Evolutionary conservation across 306 rosid genomes (phyloP).

Genomic region (Alnus rubra): DNA sequence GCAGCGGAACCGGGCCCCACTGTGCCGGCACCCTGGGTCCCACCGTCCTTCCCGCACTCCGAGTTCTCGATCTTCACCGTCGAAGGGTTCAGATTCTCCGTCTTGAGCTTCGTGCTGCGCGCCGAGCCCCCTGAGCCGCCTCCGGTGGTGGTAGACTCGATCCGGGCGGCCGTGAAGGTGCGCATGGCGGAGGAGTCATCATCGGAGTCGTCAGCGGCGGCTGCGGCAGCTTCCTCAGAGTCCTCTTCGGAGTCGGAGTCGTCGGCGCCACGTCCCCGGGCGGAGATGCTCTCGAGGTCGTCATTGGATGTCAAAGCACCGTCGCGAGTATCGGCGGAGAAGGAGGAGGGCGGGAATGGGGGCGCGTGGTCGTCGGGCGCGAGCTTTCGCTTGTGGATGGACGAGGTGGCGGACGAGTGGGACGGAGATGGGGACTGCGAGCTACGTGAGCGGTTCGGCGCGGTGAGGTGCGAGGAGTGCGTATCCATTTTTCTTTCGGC

Average conservation of each 20-base stretch:
- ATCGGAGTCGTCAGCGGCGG: conserved; percentile 69
- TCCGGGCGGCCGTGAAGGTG: conserved; percentile 77
- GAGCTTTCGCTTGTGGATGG: conserved; percentile 86
- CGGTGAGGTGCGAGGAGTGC: conserved; percentile 72
- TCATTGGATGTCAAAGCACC: conserved; percentile 90
- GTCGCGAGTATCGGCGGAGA: conserved; percentile 91
- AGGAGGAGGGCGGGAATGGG: conserved; percentile 88
- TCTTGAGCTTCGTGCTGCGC: conserved; percentile 70
- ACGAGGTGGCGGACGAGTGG: conserved; percentile 91
- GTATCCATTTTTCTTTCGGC: conserved; percentile 54
- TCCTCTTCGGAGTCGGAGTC: conserved; percentile 89
- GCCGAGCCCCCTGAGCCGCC: conserved; percentile 39
- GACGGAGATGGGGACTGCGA: conserved; percentile 95
- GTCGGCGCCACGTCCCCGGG: conserved; percentile 77
- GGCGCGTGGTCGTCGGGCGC: conserved; percentile 84
- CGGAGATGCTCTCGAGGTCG: conserved; percentile 96
- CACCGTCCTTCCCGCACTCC: conserved; percentile 59
- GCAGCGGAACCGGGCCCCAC: conserved; percentile 31
- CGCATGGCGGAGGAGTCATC: conserved; percentile 86
- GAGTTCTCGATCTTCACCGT: conserved; percentile 65
- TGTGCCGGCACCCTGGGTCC: conserved; percentile 31
- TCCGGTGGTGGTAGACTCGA: conserved; percentile 35
- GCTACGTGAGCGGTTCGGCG: conserved; percentile 79
- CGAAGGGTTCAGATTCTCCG: conserved; percentile 39
- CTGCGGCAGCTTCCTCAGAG: conserved; percentile 68